Evolutionary conservation across 768 basidiomycete genomes (phyloP).

Genomic region (Mycena floridula): DNA sequence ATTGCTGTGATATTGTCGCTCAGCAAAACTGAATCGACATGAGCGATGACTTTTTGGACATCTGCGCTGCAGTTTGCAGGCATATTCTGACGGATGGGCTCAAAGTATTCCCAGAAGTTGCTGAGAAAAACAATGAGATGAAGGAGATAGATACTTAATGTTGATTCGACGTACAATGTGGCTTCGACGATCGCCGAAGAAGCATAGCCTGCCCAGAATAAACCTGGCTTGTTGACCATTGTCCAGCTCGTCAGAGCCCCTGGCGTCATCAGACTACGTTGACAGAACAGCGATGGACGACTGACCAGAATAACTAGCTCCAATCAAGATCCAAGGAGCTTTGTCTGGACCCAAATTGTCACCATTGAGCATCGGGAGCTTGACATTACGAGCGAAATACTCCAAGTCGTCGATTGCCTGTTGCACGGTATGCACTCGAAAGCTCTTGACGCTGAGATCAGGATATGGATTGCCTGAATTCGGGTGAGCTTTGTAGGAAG

Average conservation of each 20-base stretch:
- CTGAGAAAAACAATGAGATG: not conserved
- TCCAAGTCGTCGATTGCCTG: constrained; percentile 44
- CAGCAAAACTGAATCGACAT: constrained; percentile 39
- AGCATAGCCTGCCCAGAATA: constrained; percentile 32
- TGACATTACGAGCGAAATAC: constrained; percentile 37
- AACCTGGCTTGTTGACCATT: constrained; percentile 29
- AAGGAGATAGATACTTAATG: constrained; percentile 2
- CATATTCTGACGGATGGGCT: constrained; percentile 40
- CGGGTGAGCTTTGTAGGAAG: too few relatives aligned
- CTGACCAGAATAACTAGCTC: constrained; percentile 4
- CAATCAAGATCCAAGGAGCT: constrained; percentile 4
- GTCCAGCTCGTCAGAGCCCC: constrained; percentile 28
- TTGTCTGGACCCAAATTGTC: constrained; percentile 28
- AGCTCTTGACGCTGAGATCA: constrained; percentile 31
- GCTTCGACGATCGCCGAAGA: constrained; percentile 36
- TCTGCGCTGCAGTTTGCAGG: constrained; percentile 44
- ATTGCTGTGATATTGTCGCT: constrained; percentile 40
- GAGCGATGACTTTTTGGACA: constrained; percentile 36
- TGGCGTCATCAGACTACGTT: not conserved
- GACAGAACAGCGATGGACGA: too few relatives aligned
- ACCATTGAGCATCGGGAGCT: constrained; percentile 37
- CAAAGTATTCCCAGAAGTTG: constrained; percentile 36
- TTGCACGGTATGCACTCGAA: constrained; percentile 35
- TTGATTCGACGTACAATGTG: constrained; percentile 20
- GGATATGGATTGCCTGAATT: constrained; percentile 40